Evolutionary conservation across 2,329 filamentous ascomycete genomes (phyloP).

Genomic region (Diaporthe ilicicola): DNA sequence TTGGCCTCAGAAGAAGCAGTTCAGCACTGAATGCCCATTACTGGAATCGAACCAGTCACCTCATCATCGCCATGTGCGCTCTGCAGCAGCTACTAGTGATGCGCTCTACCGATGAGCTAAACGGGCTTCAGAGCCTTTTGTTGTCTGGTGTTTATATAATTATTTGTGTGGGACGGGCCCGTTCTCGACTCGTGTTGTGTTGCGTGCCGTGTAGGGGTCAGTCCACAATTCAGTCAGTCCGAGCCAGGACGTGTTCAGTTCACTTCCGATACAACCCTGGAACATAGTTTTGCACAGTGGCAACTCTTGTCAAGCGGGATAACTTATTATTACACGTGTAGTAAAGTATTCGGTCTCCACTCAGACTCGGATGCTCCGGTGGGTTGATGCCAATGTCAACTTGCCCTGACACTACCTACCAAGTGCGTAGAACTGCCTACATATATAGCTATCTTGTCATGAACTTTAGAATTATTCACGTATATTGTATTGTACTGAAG

Average conservation of each 20-base stretch:
- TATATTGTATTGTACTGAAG: too few species aligned
- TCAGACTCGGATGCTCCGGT: too few species aligned
- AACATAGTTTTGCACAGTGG: too few species aligned
- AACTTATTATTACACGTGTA: too few species aligned
- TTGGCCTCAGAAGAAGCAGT: rapidly evolving
- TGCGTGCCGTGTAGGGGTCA: not conserved
- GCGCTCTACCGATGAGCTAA: constrained; percentile 22
- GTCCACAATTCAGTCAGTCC: not conserved
- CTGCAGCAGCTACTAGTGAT: not conserved
- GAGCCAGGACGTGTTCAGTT: not conserved
- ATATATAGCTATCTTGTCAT: too few species aligned
- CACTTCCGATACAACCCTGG: not conserved
- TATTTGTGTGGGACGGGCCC: not conserved
- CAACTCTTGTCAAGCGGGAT: too few species aligned
- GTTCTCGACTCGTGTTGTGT: not conserved
- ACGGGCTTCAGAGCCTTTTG: not conserved
- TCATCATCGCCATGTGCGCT: not conserved
- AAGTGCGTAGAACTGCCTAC: too few species aligned
- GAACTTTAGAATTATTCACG: too few species aligned
- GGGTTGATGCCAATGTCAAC: too few species aligned
- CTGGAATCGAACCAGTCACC: constrained; percentile 23
- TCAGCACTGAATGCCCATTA: not conserved
- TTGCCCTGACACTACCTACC: too few species aligned
- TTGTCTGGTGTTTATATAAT: not conserved
- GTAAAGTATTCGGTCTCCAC: too few species aligned